Base-by-base conservation (phyloP, 2,329 filamentous ascomycete genomes). In the Stachybotrys chlorohalonatus region DNA sequence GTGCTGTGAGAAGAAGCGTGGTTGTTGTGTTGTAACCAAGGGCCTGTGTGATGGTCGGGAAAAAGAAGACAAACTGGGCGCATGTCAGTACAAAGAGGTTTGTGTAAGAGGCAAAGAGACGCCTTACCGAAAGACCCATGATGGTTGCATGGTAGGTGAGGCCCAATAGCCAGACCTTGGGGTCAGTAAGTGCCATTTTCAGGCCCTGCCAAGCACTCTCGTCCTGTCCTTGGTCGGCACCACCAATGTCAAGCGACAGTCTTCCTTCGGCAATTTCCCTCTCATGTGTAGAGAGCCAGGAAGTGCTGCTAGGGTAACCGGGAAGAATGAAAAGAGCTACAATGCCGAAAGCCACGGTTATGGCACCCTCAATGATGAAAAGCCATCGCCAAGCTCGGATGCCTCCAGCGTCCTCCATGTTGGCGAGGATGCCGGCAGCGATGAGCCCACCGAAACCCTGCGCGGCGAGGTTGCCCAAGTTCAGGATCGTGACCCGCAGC, bases 151-250 rank as follows among this genome's bases (percentile, higher is more conserved):
- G 49, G 46, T 56, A 54, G n/a, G 52, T 56, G 47, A 59, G 45
- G 9, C 55, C 56, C 6, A 73, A 60, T 7, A 72, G 59, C 69
- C 70, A 73, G 7, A 64, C 66, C 60, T 73, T 73, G 42, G 62
- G 61, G 47, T 73, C 70, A 7, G 53, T 56, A 4, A 67, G 57
- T 7, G 70, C 69, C 58, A 72, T 54, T 49, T 54, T 55, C 11
- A 63, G 56, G 11, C 61, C 61, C 45, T 57, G 54, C 30, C 55
- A 42, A n/a, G 56, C 57, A 11, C 54, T 55, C 32, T 60, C 57
- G 36, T 55, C 55, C 17, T 54, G 39, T 30, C 57, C 52, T 11
- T 49, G 52, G 24, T 59, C 52, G 24, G 55, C 55, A 16, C 57
- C 54, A 45, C 54, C 49, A 13, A 36, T n/a, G 13, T 51, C 49